Evolutionary conservation across 2,329 filamentous ascomycete species (phyloP), one percentile per base, ranked within the genome.

Genomic region (Phyllosticta citriasiana): DNA sequence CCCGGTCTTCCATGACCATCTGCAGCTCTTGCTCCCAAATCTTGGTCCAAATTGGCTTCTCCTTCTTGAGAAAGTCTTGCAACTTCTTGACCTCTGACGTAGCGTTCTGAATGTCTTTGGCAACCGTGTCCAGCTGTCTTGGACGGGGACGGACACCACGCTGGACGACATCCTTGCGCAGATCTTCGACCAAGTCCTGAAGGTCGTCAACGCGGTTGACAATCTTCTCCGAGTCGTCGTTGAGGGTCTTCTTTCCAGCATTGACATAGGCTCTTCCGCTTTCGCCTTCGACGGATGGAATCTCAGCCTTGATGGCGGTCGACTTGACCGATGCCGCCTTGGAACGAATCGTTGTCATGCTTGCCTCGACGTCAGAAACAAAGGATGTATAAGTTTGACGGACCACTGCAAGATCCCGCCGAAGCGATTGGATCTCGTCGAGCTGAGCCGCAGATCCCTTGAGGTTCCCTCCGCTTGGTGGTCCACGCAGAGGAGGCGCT

Each of bases 1-100:
- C 93, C 66, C 92, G 86, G 70, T 97, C 94, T 72, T 96, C 91
- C 76, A 94, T 97, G 2, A 99, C 93, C 58, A 93, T 87, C 74
- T 97, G 91, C 54, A 99, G 80, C 74, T 97, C 92, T 76, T 95
- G 92, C 82, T 97, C 93, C 94, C 94, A 99, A 65, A 97, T 96
- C 83, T 97, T 97, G 60, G 91, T 97, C 93, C 94, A 99, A 62
- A 97, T 81, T 0, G 94, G 94, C 74, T 96, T 96, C 81, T 99
- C 94, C 55, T 85, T 84, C 68, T 86, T 87, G 77, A 99, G 84
- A 78, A 89, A 96, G 16, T 96, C 92, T 71, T 96, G 89, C 82
- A 99, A 88, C 77, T 89, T 92, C 82, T 90, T 94, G 64, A 99
- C 84, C 70, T 97, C 92, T 70, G 91, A 87, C 56, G 86, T 88